Evolutionary conservation across 495 filamentous ascomycete genomes (phyloP).

Genomic region (Xylaria acuta): DNA sequence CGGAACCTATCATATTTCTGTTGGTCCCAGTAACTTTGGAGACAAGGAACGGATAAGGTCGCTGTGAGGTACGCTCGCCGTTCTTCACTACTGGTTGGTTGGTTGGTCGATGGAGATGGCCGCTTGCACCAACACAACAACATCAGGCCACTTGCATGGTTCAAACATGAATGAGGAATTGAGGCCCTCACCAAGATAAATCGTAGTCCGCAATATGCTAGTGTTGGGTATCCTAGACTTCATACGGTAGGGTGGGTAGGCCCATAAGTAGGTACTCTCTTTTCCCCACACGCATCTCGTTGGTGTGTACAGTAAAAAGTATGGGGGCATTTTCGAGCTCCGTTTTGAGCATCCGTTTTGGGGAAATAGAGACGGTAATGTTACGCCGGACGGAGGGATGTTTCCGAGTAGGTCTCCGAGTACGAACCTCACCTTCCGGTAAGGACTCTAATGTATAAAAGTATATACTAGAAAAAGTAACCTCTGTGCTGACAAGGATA

Average conservation of each 20-base stretch:
- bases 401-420: neutral
- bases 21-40: neutral
- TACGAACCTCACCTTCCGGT: neutral
- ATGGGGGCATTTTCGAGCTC: neutral
- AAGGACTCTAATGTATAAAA: neutral
- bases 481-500: neutral
- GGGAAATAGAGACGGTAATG: neutral
- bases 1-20: constrained; percentile 4
- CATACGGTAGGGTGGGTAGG: neutral
- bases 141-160: constrained; percentile 14
- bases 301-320: neutral
- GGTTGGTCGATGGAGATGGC: constrained; percentile 4
- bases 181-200: neutral
- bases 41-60: constrained; percentile 15
- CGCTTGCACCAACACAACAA: neutral
- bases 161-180: neutral
- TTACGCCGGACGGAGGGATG: neutral
- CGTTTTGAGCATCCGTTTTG: constrained; percentile 9
- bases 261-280: neutral
- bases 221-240: neutral
- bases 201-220: neutral
- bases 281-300: constrained; percentile 8
- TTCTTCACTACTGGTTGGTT: constrained; percentile 7
- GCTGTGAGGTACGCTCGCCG: neutral
- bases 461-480: constrained; percentile 11